These are phyloP conservation scores for Salix udensis DNA, from an alignment of 345 rosid species.

Conservation along the genomic window DNA sequence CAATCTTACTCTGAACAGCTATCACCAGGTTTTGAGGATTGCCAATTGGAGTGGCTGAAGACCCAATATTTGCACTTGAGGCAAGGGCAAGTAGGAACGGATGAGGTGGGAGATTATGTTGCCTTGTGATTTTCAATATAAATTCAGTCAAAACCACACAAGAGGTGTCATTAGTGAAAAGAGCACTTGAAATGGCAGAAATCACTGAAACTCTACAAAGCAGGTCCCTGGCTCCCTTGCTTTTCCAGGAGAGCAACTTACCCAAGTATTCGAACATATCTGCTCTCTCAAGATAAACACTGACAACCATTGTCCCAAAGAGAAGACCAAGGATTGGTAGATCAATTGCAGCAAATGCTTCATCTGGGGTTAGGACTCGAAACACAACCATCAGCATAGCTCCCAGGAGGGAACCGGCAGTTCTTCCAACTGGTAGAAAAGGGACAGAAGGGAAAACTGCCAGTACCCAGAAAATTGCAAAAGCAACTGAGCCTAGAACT, in stretches of 20 bases:
- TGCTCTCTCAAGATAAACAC: conserved; percentile 75
- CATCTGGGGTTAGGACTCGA: conserved; percentile 62
- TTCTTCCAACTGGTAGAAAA: conserved; percentile 73
- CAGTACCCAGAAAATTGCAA: conserved; percentile 70
- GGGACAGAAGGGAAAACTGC: conserved; percentile 87
- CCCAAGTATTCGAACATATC: conserved; percentile 80
- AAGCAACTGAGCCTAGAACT: conserved; percentile 64
- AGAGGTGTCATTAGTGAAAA: conserved; percentile 80
- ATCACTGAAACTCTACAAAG: conserved; percentile 60
- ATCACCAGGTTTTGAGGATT: conserved; percentile 85
- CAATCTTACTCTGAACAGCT: conserved; percentile 61
- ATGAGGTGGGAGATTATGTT: conserved; percentile 72
- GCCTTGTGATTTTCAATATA: conserved; percentile 71
- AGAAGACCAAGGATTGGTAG: conserved; percentile 84
- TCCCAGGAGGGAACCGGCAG: conserved; percentile 83
- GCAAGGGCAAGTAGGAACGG: conserved; percentile 81
- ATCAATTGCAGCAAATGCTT: conserved; percentile 79
- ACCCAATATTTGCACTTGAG: conserved; percentile 81
- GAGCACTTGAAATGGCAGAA: conserved; percentile 73
- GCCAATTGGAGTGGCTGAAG: conserved; percentile 83
- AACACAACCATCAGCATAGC: conserved; percentile 91
- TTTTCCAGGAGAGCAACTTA: conserved; percentile 62
- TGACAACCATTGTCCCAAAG: conserved; percentile 88
- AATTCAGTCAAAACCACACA: conserved; percentile 83
- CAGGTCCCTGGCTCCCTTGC: conserved; percentile 72